Conservation (phyloP, 164 flowering plant species). For the Stephania cephalantha region DNA sequence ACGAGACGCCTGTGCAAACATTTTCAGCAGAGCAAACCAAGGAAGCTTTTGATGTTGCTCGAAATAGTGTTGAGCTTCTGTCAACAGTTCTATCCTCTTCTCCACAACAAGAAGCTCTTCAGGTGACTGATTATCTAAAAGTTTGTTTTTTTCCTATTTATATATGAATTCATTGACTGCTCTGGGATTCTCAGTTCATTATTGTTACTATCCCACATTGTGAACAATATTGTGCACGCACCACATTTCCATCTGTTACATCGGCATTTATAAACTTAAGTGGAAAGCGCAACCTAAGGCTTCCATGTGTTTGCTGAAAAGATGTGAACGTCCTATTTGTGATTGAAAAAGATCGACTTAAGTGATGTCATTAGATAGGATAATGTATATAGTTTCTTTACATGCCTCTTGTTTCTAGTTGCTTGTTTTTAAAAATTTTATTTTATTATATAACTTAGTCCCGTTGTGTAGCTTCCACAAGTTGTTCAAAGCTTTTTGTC, state of each 20-base stretch:
- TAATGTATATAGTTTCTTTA: neutral
- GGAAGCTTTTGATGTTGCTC: constrained; percentile 94
- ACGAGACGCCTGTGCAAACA: constrained; percentile 37
- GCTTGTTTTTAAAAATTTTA: no score
- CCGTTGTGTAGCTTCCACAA: neutral
- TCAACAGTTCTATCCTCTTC: constrained; percentile 88
- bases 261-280: neutral
- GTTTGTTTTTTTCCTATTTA: neutral
- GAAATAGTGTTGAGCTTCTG: constrained; percentile 89
- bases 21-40: constrained; percentile 81
- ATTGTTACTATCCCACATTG: neutral
- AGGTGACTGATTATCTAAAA: constrained; percentile 41
- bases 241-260: neutral
- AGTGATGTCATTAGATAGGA: neutral
- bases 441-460: neutral
- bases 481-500: neutral
- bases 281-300: neutral
- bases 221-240: neutral
- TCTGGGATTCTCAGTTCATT: neutral
- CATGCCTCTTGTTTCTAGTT: neutral
- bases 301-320: neutral
- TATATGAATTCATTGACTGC: neutral
- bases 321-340: neutral
- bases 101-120: constrained; percentile 75
- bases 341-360: neutral